phyloP scores from a whole-genome alignment of 345 rosid species.

The Schrenkiella parvula region DNA sequence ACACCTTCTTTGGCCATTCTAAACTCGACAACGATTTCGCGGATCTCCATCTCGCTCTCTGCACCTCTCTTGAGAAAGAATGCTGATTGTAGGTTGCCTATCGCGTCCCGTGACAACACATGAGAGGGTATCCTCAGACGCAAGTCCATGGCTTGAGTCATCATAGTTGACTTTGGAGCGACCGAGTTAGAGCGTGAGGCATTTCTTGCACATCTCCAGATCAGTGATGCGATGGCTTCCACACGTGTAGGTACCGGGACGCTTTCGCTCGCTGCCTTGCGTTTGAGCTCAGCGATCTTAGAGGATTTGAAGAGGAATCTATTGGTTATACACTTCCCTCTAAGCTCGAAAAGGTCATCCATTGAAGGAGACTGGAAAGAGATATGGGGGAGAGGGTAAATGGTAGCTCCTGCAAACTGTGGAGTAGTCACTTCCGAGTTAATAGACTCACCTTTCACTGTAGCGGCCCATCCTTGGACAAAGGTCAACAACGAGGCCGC shows the following conservation, averaged over 20 bases:
- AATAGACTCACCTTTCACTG: neutral
- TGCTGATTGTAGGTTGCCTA: slow-evolving; percentile 24
- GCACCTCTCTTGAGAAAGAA: neutral
- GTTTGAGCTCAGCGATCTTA: slow-evolving; percentile 25
- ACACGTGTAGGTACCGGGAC: slow-evolving; percentile 31
- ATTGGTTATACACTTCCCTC: neutral
- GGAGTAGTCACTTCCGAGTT: too few relatives aligned
- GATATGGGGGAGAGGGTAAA: neutral
- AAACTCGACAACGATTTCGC: slow-evolving; percentile 12
- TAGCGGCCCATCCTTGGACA: neutral
- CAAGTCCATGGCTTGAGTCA: slow-evolving; percentile 34
- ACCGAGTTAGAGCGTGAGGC: neutral
- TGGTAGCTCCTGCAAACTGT: neutral
- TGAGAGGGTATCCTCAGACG: slow-evolving; percentile 27
- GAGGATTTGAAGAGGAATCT: slow-evolving; percentile 25
- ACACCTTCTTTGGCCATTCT: slow-evolving; percentile 20
- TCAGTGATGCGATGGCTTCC: slow-evolving; percentile 29
- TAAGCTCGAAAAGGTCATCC: neutral
- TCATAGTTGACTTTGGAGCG: neutral
- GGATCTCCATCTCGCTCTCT: slow-evolving; percentile 13
- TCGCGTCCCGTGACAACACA: neutral
- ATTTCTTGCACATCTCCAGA: slow-evolving; percentile 23
- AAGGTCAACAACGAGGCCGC: neutral
- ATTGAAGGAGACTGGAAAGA: neutral
- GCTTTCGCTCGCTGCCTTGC: slow-evolving; percentile 8